A percentile compares a stretch with the other conserved stretches of the same genome.
phyloP scores from a whole-genome alignment of 169 alveolate species.

The Plasmodium inui region DNA sequence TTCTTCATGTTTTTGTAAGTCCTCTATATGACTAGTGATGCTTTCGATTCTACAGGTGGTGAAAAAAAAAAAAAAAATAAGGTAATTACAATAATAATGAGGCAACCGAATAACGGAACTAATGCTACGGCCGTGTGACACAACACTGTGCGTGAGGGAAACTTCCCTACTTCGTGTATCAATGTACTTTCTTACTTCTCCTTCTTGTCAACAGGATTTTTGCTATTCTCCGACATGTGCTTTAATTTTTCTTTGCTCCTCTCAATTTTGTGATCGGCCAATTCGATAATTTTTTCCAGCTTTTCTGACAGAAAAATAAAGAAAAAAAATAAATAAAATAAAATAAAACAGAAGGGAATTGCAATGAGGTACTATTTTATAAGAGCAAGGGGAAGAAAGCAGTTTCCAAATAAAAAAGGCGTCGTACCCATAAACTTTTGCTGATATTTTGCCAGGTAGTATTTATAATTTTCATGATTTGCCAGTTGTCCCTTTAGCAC shows the following conservation, averaged over 20 bases:
- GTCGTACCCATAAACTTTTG: constrained; percentile 74
- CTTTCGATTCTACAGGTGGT: constrained; percentile 71
- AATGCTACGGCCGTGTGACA: background rate
- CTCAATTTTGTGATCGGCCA: constrained; percentile 60
- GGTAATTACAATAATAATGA: background rate
- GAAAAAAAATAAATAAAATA: constrained; percentile 5
- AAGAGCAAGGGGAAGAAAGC: background rate
- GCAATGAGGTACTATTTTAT: constrained; percentile 4
- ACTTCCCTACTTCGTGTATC: background rate
- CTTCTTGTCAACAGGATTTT: constrained; percentile 75
- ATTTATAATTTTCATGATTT: constrained; percentile 66
- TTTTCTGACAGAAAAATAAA: constrained; percentile 2
- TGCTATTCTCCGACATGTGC: constrained; percentile 69
- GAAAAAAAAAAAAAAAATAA: background rate
- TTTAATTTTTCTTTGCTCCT: constrained; percentile 54
- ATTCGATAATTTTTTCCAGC: constrained; percentile 32
- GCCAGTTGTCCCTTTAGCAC: constrained; percentile 53
- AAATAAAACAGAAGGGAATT: background rate
- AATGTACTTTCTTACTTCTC: constrained; percentile 59
- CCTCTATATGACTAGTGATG: constrained; percentile 78
- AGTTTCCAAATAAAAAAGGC: constrained; percentile 1
- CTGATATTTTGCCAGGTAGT: constrained; percentile 60
- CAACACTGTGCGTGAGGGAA: background rate
- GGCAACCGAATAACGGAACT: background rate
- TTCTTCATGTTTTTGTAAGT: constrained; percentile 78